Percentiles rank a stretch among this genome's conserved stretches.
phyloP scores from a whole-genome alignment of 2,329 filamentous ascomycete genomes.

The Diaporthe caulivora region DNA sequence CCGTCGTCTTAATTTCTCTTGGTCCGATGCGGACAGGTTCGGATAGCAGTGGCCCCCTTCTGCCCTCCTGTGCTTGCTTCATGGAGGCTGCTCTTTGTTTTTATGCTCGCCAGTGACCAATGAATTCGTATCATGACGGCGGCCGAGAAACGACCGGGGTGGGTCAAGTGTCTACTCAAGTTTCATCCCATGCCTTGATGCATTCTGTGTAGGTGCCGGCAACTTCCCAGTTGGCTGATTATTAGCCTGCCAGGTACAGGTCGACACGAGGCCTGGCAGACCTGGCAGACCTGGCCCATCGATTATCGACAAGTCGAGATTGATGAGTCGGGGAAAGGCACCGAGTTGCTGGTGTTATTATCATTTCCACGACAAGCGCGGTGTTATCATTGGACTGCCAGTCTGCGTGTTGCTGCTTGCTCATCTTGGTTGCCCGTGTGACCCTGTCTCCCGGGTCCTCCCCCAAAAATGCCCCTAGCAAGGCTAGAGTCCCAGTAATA shows the following conservation, averaged over 20 bases:
- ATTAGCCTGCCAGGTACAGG: not conserved
- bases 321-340: not conserved
- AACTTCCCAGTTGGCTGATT: slow-evolving; percentile 11
- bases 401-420: not conserved
- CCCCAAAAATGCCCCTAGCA: not conserved
- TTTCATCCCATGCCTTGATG: slow-evolving; percentile 29
- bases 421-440: slow-evolving; percentile 7
- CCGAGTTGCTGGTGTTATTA: slow-evolving; percentile 7
- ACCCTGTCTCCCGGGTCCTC: slow-evolving; percentile 10
- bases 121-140: slow-evolving; percentile 1
- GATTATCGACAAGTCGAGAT: slow-evolving; percentile 6
- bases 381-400: slow-evolving; percentile 15
- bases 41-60: too few species aligned
- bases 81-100: not conserved
- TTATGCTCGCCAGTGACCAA: slow-evolving; percentile 11
- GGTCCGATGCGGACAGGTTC: not conserved
- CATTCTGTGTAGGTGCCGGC: slow-evolving; percentile 14
- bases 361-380: slow-evolving; percentile 26
- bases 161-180: not conserved
- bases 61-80: not conserved
- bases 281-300: not conserved
- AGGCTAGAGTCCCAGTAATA: not conserved
- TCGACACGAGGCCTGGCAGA: not conserved
- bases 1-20: slow-evolving; percentile 2
- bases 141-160: slow-evolving; percentile 23